Evolutionary conservation across 352 stramenopile species (phyloP).

Genomic region (Thalassiosira livingstoniorum): DNA sequence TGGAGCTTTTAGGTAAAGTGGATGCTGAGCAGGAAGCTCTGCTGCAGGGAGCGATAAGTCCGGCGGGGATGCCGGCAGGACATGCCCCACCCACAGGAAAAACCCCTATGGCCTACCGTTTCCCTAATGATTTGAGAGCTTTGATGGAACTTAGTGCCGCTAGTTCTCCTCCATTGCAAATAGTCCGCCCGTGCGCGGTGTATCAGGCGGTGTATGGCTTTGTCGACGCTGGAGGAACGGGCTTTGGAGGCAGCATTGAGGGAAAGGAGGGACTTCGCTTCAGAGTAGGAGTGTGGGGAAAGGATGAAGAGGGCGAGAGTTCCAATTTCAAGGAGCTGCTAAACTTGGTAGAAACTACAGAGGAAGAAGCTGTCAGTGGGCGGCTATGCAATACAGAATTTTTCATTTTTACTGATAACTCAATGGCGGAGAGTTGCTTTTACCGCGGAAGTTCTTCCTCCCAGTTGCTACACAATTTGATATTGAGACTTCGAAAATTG

Average conservation of each 20-base stretch:
- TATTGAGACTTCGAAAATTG: conserved; percentile 42
- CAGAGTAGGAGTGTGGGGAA: conserved; percentile 37
- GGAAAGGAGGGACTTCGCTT: background rate
- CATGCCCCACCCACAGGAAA: conserved; percentile 4
- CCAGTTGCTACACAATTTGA: conserved; percentile 33
- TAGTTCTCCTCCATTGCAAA: conserved; percentile 2
- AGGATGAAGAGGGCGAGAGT: conserved; percentile 21
- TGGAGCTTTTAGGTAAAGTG: too few relatives aligned
- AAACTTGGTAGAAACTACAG: conserved; percentile 49
- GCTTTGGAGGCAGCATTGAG: conserved; percentile 12
- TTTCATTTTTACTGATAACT: conserved; percentile 77
- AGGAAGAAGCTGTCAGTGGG: conserved; percentile 28
- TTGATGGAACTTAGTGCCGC: conserved; percentile 7
- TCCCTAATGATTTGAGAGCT: conserved; percentile 48
- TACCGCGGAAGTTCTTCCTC: conserved; percentile 52
- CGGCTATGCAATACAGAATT: conserved; percentile 39
- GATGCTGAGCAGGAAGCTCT: too few relatives aligned
- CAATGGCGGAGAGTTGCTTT: conserved; percentile 51
- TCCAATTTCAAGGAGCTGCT: conserved; percentile 62
- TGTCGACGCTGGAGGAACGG: conserved; percentile 52
- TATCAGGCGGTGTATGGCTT: conserved; percentile 40
- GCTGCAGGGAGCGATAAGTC: background rate
- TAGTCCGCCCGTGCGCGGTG: background rate
- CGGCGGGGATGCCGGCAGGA: background rate
- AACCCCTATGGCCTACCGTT: conserved; percentile 30